A percentile compares a stretch with the other conserved stretches of the same genome.
phyloP scores from a whole-genome alignment of 1,139 yeast genomes.

The Pichia sp. region DNA sequence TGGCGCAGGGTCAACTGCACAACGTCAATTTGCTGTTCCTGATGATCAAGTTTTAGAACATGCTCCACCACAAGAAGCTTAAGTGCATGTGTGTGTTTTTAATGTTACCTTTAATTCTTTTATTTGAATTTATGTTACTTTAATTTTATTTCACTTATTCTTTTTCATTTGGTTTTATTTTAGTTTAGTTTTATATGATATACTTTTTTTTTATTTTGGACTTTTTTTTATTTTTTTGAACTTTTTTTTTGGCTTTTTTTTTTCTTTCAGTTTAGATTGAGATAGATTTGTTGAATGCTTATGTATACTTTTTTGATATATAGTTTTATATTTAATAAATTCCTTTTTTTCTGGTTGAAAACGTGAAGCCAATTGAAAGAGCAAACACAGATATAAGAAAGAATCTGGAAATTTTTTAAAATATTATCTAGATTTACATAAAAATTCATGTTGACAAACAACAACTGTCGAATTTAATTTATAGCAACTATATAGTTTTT shows the following conservation, averaged over 20 bases:
- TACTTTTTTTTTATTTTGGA: slow-evolving; percentile 5
- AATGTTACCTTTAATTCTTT: background rate
- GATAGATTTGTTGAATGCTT: too few species aligned
- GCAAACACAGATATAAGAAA: too few species aligned
- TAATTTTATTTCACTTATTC: background rate
- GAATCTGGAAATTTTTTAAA: too few species aligned
- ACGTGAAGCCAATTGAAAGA: too few species aligned
- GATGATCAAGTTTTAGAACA: slow-evolving; percentile 72
- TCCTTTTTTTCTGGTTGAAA: background rate
- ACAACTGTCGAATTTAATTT: too few species aligned
- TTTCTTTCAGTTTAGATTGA: background rate
- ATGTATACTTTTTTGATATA: too few species aligned
- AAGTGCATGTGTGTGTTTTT: slow-evolving; percentile 3
- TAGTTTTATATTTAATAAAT: background rate
- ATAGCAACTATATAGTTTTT: too few species aligned
- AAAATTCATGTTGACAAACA: too few species aligned
- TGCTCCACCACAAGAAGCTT: slow-evolving; percentile 44
- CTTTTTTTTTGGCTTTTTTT: background rate
- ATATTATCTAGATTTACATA: too few species aligned
- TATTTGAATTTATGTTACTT: background rate
- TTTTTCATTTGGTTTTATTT: slow-evolving; percentile 4
- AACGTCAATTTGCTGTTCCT: slow-evolving; percentile 69
- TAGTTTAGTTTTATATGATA: slow-evolving; percentile 4
- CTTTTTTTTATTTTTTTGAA: slow-evolving; percentile 2
- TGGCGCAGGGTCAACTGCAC: slow-evolving; percentile 36